Evolutionary conservation across 371 early-diverging fungal genomes (phyloP).

Genomic region (Lichtheimia ramosa): DNA sequence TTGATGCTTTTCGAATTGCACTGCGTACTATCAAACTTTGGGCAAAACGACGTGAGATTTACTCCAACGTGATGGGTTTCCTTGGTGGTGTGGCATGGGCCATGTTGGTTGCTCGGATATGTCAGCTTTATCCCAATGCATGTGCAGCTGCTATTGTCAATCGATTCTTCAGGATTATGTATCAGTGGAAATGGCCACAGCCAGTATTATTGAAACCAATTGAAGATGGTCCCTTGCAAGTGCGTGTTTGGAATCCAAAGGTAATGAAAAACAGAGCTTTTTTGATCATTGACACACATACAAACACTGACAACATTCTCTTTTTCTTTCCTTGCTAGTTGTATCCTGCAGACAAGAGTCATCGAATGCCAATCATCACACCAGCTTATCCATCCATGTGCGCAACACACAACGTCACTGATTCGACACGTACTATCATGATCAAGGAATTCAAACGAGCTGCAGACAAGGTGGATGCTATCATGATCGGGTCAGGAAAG

Average conservation of each 20-base stretch:
- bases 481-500: slow-evolving; percentile 64
- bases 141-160: slow-evolving; percentile 85
- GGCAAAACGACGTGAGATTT: slow-evolving; percentile 96
- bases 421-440: slow-evolving; percentile 87
- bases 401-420: slow-evolving; percentile 98
- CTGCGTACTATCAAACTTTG: slow-evolving; percentile 97
- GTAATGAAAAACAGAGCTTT: slow-evolving; percentile 20
- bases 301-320: too few relatives aligned
- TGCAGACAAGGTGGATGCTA: slow-evolving; percentile 66
- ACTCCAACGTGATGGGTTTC: slow-evolving; percentile 98
- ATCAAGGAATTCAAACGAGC: slow-evolving; percentile 84
- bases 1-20: slow-evolving; percentile 88
- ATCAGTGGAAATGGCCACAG: slow-evolving; percentile 97
- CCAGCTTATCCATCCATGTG: slow-evolving; percentile 99
- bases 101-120: slow-evolving; percentile 96
- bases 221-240: slow-evolving; percentile 89
- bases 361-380: slow-evolving; percentile 99
- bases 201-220: slow-evolving; percentile 95
- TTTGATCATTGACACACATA: too few relatives aligned
- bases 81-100: slow-evolving; percentile 99
- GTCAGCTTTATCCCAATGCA: slow-evolving; percentile 98
- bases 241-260: slow-evolving; percentile 98
- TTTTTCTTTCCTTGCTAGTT: slow-evolving; percentile 34
- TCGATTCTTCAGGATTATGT: slow-evolving; percentile 91
- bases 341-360: slow-evolving; percentile 87